Base-by-base conservation (phyloP, 2,329 filamentous ascomycete genomes). In the Phialemoniopsis sp. region DNA sequence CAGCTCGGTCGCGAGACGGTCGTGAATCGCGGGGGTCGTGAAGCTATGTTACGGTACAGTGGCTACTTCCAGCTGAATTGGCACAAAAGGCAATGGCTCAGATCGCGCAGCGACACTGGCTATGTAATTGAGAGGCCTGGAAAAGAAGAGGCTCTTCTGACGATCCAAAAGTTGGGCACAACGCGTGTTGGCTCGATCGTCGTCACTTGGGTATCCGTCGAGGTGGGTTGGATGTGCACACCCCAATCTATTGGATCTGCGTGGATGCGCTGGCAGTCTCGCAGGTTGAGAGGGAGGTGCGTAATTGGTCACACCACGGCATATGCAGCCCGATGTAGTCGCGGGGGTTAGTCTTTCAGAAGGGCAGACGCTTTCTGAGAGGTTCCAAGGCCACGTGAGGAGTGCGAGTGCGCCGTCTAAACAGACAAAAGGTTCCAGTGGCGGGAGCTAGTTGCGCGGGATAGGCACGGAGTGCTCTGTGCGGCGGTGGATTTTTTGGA, bases 241-340 rank as follows among this genome's bases (percentile, higher is more conserved):
- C 59, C 63, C 64, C 67, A 72, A 73, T 73, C 67, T 71, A 75
- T 72, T 73, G 67, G 70, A 66, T 69, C 72, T 73, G 72, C 64
- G 73, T 67, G 63, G 67, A 75, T 80, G 77, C 70, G 77, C 70
- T 80, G 76, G 76, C 76, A 80, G 54, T 63, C 55, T 56, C 61
- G 59, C 63, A 67, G 65, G 63, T 72, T 63, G 63, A 66, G 67
- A 63, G 64, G 68, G 65, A 64, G 67, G 66, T 64, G 65, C 64
- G 69, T 65, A 68, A 67, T 68, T 66, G 66, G 67, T 66, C 62
- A 67, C 66, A 67, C 67, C 66, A 69, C 70, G 66, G 69, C 72
- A 75, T 73, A 76, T 79, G 76, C 75, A 73, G 66, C 70, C 68
- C 68, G 70, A 71, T 70, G 68, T 68, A 57, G 58, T 62, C 61